phyloP scores from a whole-genome alignment of 352 stramenopile species.

The Pilasporangium apinafurcum region DNA sequence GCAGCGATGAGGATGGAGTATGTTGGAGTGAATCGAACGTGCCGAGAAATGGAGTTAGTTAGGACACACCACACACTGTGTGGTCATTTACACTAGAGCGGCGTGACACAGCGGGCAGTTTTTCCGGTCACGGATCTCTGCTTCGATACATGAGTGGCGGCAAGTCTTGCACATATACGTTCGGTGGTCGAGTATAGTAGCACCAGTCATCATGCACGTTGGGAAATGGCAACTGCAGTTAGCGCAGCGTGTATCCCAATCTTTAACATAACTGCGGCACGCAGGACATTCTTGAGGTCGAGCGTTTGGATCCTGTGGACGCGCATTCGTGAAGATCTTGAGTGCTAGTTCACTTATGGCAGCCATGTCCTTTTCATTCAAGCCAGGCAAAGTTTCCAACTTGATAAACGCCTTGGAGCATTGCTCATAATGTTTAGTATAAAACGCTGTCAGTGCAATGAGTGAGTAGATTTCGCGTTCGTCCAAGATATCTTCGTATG shows the following conservation, averaged over 20 bases:
- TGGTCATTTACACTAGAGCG: conserved; percentile 15
- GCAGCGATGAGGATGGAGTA: no score
- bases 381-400: conserved; percentile 77
- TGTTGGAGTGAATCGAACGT: no score
- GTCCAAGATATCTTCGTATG: conserved; percentile 91
- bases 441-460: conserved; percentile 89
- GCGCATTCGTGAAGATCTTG: conserved; percentile 82
- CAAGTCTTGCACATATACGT: conserved; percentile 82
- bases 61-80: background rate
- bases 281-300: conserved; percentile 76
- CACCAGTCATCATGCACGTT: conserved; percentile 73
- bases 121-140: conserved; percentile 71
- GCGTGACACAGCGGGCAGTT: conserved; percentile 89
- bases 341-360: conserved; percentile 67
- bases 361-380: conserved; percentile 52
- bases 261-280: conserved; percentile 75
- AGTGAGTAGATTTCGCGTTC: conserved; percentile 90
- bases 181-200: conserved; percentile 68
- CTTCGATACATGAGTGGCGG: conserved; percentile 82
- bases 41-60: background rate
- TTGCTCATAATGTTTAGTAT: conserved; percentile 88
- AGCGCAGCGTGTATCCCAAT: conserved; percentile 81
- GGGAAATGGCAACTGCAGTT: conserved; percentile 74
- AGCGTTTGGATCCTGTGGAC: conserved; percentile 68
- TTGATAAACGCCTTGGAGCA: conserved; percentile 91